Evolutionary conservation across 2,329 filamentous ascomycete genomes (phyloP).

Genomic region (Exophiala bonariae): DNA sequence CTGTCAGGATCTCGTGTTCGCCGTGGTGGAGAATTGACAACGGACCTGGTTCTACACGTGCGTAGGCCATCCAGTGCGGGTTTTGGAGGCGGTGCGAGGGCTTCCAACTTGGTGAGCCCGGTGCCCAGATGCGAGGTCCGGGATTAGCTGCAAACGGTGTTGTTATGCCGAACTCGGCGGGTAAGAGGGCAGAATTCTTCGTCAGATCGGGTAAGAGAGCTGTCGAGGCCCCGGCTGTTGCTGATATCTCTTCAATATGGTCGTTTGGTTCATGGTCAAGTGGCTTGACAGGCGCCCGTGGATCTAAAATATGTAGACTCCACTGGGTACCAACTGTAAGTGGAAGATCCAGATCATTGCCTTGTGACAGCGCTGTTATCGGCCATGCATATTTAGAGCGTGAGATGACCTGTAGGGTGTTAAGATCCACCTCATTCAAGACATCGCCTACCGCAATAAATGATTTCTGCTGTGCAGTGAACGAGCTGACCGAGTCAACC

Average conservation of each 20-base stretch:
- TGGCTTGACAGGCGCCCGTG: constrained; percentile 48
- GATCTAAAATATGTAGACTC: constrained; percentile 81
- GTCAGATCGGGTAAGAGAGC: constrained; percentile 19
- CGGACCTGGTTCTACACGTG: constrained; percentile 76
- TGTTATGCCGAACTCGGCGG: constrained; percentile 9
- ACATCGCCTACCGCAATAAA: constrained; percentile 78
- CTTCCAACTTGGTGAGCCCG: constrained; percentile 12
- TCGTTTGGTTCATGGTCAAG: constrained; percentile 36
- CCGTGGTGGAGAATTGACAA: constrained; percentile 79
- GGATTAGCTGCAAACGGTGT: constrained; percentile 5
- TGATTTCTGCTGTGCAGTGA: constrained; percentile 65
- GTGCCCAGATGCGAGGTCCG: constrained; percentile 1
- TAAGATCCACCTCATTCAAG: constrained; percentile 79
- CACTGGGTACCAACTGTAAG: constrained; percentile 81
- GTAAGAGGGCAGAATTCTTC: constrained; percentile 3
- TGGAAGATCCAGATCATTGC: constrained; percentile 64
- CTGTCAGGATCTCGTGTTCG: constrained; percentile 79
- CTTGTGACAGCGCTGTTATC: constrained; percentile 76
- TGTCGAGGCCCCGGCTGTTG: constrained; percentile 10
- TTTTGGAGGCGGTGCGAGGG: constrained; percentile 12
- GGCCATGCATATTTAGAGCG: constrained; percentile 75
- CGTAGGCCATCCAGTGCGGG: constrained; percentile 50
- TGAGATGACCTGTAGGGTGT: constrained; percentile 68
- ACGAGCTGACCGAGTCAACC: constrained; percentile 80
- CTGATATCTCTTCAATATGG: constrained; percentile 54